Evolutionary conservation across 2,329 filamentous ascomycete species (phyloP).

Genomic region (Chaetomium sp.): DNA sequence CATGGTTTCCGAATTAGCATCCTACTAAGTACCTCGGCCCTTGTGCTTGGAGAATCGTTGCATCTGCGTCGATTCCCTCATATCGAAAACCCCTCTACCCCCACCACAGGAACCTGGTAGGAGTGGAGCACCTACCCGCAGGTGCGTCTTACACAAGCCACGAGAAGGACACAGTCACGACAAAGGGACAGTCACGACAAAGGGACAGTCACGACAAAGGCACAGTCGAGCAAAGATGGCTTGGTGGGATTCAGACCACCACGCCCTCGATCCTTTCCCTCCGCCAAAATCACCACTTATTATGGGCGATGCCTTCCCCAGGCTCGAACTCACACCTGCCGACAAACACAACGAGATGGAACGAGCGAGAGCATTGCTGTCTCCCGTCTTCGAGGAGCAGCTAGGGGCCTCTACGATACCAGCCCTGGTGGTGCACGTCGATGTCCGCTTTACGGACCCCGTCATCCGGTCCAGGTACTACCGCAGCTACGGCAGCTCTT

Average conservation of each 20-base stretch:
- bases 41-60: conserved; percentile 18
- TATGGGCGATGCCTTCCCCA: conserved; percentile 32
- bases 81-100: conserved; percentile 8
- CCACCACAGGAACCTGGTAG: conserved; percentile 10
- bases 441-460: conserved; percentile 50
- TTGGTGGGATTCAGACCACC: conserved; percentile 33
- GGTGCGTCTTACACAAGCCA: background rate
- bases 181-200: background rate
- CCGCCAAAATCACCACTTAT: conserved; percentile 23
- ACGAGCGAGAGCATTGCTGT: conserved; percentile 28
- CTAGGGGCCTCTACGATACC: conserved; percentile 19
- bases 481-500: conserved; percentile 52
- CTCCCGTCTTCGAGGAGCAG: conserved; percentile 33
- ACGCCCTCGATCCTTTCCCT: conserved; percentile 20
- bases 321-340: conserved; percentile 21
- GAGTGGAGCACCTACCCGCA: conserved; percentile 11
- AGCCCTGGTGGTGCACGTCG: conserved; percentile 47
- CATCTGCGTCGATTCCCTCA: conserved; percentile 15
- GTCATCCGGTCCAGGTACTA: conserved; percentile 47
- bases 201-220: background rate
- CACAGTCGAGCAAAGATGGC: conserved; percentile 28
- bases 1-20: conserved; percentile 14
- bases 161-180: no score
- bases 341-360: conserved; percentile 30
- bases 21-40: no score